These are phyloP conservation scores for Comarum palustre DNA, from an alignment of 306 rosid species.

Conservation along the genomic window DNA sequence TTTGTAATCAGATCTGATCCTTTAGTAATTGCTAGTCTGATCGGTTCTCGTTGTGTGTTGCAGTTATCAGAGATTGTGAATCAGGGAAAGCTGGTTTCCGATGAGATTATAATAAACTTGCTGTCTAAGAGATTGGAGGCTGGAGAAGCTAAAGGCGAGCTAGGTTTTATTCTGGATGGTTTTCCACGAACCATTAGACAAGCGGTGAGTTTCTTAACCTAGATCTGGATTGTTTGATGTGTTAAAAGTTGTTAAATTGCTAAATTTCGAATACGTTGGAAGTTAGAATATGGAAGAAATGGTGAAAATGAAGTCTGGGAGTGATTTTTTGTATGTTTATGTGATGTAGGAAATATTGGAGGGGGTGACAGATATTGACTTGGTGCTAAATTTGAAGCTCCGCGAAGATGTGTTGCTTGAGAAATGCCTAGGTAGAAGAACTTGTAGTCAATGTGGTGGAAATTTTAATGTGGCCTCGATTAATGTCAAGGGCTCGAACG, in stretches of 20 bases:
- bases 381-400: conserved; percentile 86
- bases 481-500: conserved; percentile 62
- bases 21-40: neutral
- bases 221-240: neutral
- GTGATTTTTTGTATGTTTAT: conserved; percentile 8
- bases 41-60: neutral
- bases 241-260: neutral
- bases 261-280: neutral
- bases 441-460: conserved; percentile 75
- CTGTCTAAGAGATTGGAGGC: conserved; percentile 75
- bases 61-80: conserved; percentile 90
- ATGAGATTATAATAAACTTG: conserved; percentile 76
- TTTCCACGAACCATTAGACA: conserved; percentile 89
- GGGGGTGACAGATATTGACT: conserved; percentile 76
- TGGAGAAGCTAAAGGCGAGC: conserved; percentile 70
- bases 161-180: conserved; percentile 96
- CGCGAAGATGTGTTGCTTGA: conserved; percentile 81
- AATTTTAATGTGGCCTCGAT: conserved; percentile 84
- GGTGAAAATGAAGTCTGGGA: conserved; percentile 5
- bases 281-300: neutral
- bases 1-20: neutral
- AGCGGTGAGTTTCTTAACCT: conserved; percentile 61
- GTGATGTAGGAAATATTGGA: conserved; percentile 74
- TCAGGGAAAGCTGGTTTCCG: conserved; percentile 86
- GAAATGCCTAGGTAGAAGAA: conserved; percentile 93